A percentile compares a stretch with the other conserved stretches of the same genome.
These are phyloP conservation scores for Gossypium davidsonii DNA, from an alignment of 441 rosid genomes.

Conservation along the genomic window DNA sequence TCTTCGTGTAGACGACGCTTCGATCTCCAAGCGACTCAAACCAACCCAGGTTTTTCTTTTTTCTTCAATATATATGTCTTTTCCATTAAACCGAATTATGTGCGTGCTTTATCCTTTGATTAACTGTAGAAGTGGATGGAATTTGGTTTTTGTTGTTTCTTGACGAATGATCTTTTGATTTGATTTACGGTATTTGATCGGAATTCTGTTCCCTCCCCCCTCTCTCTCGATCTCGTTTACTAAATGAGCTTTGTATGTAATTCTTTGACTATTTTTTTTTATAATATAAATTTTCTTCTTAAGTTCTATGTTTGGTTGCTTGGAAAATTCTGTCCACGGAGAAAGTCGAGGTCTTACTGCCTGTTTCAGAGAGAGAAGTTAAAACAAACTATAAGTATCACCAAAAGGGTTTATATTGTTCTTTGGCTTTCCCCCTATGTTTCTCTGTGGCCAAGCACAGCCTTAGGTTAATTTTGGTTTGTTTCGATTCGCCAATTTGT, in stretches of 20 bases:
- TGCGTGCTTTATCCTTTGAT: neutral
- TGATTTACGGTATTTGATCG: neutral
- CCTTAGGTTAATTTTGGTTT: neutral
- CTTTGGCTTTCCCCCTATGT: neutral
- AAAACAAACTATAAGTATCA: neutral
- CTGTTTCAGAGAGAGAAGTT: neutral
- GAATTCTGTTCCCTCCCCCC: neutral
- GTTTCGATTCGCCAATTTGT: neutral
- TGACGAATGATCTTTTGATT: neutral
- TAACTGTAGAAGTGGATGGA: neutral
- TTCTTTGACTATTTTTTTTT: neutral
- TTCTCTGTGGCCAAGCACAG: neutral
- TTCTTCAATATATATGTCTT: no score
- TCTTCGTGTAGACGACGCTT: slow-evolving; percentile 3
- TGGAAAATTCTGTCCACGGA: neutral
- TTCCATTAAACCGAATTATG: neutral
- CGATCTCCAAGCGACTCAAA: slow-evolving; percentile 8
- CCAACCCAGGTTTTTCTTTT: neutral
- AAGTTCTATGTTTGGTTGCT: slow-evolving; percentile 13
- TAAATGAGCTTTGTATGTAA: neutral
- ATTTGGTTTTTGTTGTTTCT: neutral
- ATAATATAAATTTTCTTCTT: neutral
- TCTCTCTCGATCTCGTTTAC: neutral
- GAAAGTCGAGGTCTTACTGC: neutral
- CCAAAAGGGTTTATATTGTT: neutral